Conservation (phyloP, 371 early-diverging fungal species). For the Syncephalastrum contaminatum region DNA sequence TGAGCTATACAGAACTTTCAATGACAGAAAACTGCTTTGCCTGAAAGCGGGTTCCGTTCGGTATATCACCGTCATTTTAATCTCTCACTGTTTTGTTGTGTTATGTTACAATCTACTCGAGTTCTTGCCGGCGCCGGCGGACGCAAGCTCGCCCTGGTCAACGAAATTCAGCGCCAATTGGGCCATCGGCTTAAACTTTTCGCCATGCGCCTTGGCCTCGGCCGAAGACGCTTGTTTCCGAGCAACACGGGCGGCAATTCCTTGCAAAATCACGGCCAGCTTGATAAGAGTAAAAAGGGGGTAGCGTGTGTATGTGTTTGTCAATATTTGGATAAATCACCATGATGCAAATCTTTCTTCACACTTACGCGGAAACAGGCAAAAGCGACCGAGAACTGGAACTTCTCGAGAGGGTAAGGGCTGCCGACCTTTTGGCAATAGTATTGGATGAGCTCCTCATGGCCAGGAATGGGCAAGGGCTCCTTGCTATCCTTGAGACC, state of each 20-base stretch:
- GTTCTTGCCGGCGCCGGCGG: background rate
- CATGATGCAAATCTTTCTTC: constrained; percentile 35
- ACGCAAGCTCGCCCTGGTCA: constrained; percentile 30
- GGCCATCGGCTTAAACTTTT: constrained; percentile 32
- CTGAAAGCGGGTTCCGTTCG: too few species aligned
- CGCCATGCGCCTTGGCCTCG: constrained; percentile 61
- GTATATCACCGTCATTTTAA: too few species aligned
- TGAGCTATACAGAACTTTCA: too few species aligned
- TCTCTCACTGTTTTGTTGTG: too few species aligned
- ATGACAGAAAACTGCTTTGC: too few species aligned
- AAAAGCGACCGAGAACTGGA: constrained; percentile 50
- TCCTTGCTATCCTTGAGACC: constrained; percentile 45
- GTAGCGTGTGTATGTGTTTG: background rate
- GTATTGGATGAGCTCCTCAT: constrained; percentile 57
- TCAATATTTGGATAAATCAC: too few species aligned
- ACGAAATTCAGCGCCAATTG: constrained; percentile 32
- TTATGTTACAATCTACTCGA: too few species aligned
- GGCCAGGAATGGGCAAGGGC: constrained; percentile 61
- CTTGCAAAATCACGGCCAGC: constrained; percentile 80
- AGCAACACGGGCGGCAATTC: constrained; percentile 86
- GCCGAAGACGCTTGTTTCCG: constrained; percentile 85
- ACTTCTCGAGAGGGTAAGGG: constrained; percentile 69
- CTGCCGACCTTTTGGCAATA: constrained; percentile 60
- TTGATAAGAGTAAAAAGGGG: constrained; percentile 15
- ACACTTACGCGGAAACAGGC: constrained; percentile 55